These are phyloP conservation scores for Penicillium tannophilum DNA, from an alignment of 495 filamentous ascomycete genomes.

Conservation along the genomic window DNA sequence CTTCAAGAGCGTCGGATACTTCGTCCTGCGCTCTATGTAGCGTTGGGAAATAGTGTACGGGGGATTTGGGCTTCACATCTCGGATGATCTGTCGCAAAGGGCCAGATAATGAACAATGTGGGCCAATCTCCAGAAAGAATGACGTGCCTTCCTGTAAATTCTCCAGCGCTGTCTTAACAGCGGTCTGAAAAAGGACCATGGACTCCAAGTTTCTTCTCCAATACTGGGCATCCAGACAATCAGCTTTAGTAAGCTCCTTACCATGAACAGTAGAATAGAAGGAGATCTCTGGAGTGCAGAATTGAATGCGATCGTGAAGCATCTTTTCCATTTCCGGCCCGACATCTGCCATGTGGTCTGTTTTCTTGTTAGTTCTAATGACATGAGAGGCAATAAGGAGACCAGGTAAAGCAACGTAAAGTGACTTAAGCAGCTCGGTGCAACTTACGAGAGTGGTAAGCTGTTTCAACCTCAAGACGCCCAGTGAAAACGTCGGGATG, in stretches of 20 bases:
- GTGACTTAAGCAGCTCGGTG: too few species aligned
- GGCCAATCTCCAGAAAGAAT: too few species aligned
- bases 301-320: background rate
- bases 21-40: too few species aligned
- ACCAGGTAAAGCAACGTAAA: too few species aligned
- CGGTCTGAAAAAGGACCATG: conserved; percentile 24
- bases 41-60: too few species aligned
- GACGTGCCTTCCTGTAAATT: too few species aligned
- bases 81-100: too few species aligned
- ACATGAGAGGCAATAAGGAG: too few species aligned
- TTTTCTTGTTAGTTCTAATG: background rate
- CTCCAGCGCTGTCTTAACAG: conserved; percentile 18
- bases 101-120: too few species aligned
- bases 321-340: background rate
- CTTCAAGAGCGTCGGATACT: too few species aligned
- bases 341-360: conserved; percentile 2
- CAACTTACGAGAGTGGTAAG: conserved; percentile 50
- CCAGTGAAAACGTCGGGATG: conserved; percentile 25
- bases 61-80: too few species aligned
- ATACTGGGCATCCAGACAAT: conserved; percentile 36
- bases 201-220: conserved; percentile 37
- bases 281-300: background rate
- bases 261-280: conserved; percentile 6
- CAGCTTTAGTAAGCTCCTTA: background rate
- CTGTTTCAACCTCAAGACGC: conserved; percentile 40